Base-by-base conservation (phyloP, 257 asterid genomes). In the Ilex aquifolium region DNA sequence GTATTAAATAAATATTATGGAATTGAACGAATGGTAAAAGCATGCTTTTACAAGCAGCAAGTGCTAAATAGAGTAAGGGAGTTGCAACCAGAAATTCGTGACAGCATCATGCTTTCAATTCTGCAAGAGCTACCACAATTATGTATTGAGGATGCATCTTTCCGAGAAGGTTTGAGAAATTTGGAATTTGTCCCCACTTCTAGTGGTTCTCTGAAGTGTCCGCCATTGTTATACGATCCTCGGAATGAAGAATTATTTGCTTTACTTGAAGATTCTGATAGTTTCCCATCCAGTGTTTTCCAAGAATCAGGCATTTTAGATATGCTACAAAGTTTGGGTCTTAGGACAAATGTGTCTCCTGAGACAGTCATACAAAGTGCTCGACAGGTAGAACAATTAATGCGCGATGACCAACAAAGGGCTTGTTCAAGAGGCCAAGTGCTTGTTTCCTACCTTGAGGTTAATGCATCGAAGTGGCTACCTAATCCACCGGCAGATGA, bases 401-500 rank as follows among this genome's bases (percentile, higher is more conserved):
- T 84, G 89, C 84, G 82, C 58, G 77, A 72, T 56, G 73, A 77
- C 72, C 91, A 74, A 64, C 83, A 86, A 65, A 73, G 58, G 62
- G 91, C 96, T 71, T 78, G 77, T 73, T 83, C 83, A 48, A 85
- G 82, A 77, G 98, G 96, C 30, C 82, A 85, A 76, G 82, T 83
- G 66, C 95, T 91, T 70, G 95, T 91, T 72, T 84, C 98, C 44
- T 91, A 86, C 70, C 81, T 91, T 56, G 98, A 91, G 77, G 96
- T 83, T 70, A 88, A 88, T 75, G 90, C 98, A 59, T 68, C 78
- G 66, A 91, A 82, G 78, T 88, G 95, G 95, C 79, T 91, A 62
- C 88, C 88, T 44, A 85, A 83, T 63, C 46, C 75, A 48, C 68
- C 70, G 12, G 74, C 71, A 74, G 80, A 77, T 70, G 84, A 88